These are phyloP conservation scores for Diplodia corticola DNA, from an alignment of 2,329 filamentous ascomycete genomes.

Conservation along the genomic window DNA sequence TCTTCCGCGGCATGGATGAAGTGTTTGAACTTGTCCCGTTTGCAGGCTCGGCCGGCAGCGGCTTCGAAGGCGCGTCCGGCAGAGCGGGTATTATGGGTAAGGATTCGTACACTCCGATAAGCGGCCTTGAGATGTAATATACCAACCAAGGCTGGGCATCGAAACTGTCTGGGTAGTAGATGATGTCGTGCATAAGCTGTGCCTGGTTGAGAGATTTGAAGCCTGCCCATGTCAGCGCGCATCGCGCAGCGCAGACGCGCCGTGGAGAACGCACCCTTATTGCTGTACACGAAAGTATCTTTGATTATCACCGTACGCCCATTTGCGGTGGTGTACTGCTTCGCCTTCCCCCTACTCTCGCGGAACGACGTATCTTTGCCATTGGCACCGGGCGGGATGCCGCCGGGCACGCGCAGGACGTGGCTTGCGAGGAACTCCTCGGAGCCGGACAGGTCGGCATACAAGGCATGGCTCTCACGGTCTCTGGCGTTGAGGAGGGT, in stretches of 20 bases:
- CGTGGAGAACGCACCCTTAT: conserved; percentile 68
- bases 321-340: conserved; percentile 90
- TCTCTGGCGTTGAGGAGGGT: conserved; percentile 86
- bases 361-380: conserved; percentile 62
- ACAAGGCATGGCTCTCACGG: conserved; percentile 74
- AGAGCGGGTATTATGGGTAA: conserved; percentile 68
- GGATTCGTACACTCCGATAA: conserved; percentile 81
- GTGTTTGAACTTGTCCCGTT: conserved; percentile 30
- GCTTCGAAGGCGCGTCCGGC: conserved; percentile 44
- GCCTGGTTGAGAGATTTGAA: conserved; percentile 92
- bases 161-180: conserved; percentile 87
- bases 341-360: conserved; percentile 88
- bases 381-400: conserved; percentile 47
- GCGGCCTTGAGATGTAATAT: conserved; percentile 89
- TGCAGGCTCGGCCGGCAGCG: conserved; percentile 29
- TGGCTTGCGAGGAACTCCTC: conserved; percentile 97
- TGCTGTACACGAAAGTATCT: conserved; percentile 88
- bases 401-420: conserved; percentile 78
- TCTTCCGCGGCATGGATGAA: conserved; percentile 66
- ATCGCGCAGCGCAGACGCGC: conserved; percentile 26
- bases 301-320: conserved; percentile 92
- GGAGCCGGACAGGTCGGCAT: conserved; percentile 78
- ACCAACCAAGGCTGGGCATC: conserved; percentile 93
- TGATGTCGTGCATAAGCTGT: conserved; percentile 76
- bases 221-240: conserved; percentile 51